Evolutionary conservation across 108 stramenopile species (phyloP).

Genomic region (Epipyxis sp.): DNA sequence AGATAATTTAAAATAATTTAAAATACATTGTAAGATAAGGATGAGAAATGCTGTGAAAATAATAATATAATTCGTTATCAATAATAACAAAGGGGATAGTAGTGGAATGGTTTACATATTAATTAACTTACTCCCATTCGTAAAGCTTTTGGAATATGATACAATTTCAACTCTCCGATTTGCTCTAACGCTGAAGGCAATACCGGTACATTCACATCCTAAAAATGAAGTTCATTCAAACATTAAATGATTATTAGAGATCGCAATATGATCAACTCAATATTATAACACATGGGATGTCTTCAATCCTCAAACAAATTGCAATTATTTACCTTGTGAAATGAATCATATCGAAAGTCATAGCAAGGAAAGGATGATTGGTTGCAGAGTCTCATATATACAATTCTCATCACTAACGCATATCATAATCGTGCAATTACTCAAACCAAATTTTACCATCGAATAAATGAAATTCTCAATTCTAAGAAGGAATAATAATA

Average conservation of each 20-base stretch:
- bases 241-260: too few species aligned
- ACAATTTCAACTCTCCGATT: slow-evolving; percentile 23
- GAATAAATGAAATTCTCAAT: slow-evolving; percentile 26
- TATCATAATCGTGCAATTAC: slow-evolving; percentile 12
- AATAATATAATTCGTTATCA: too few species aligned
- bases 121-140: neutral
- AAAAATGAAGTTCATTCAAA: neutral
- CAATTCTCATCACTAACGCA: slow-evolving; percentile 16
- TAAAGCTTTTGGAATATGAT: slow-evolving; percentile 18
- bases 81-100: too few species aligned
- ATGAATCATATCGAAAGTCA: slow-evolving; percentile 6
- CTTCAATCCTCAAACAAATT: too few species aligned
- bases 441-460: slow-evolving; percentile 25
- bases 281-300: too few species aligned
- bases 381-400: neutral
- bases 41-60: too few species aligned
- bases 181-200: slow-evolving; percentile 20
- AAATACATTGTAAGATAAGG: too few species aligned
- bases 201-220: neutral
- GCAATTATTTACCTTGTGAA: neutral
- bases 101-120: too few species aligned
- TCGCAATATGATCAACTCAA: too few species aligned
- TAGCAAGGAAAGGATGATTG: slow-evolving; percentile 19
- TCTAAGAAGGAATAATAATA: neutral
- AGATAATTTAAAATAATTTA: too few species aligned